Evolutionary conservation across 345 rosid species (phyloP).

Genomic region (Cardamine occulta): DNA sequence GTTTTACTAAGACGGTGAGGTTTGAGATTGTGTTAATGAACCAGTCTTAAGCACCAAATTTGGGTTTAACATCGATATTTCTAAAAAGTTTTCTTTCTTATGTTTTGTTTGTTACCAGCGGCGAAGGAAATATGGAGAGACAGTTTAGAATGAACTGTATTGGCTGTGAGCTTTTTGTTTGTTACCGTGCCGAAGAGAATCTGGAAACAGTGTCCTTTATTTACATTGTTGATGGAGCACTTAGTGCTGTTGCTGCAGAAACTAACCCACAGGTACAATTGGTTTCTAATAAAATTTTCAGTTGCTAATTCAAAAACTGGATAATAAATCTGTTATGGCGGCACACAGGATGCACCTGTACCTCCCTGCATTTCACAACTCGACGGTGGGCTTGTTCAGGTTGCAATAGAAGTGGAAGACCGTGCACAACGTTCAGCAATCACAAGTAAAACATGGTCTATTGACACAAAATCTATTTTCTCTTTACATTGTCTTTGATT

Average conservation of each 20-base stretch:
- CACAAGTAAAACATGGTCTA: constrained; percentile 58
- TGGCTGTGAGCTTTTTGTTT: constrained; percentile 86
- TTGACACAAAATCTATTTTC: neutral
- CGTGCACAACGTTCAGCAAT: constrained; percentile 94
- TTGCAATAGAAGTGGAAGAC: constrained; percentile 94
- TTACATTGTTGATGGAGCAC: constrained; percentile 80
- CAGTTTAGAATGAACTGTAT: constrained; percentile 96
- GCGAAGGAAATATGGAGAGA: constrained; percentile 95
- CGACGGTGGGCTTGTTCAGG: constrained; percentile 93
- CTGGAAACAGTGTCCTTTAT: constrained; percentile 69
- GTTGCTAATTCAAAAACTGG: neutral
- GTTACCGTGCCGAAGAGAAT: constrained; percentile 92
- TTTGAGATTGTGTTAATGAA: neutral
- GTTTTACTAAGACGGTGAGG: constrained; percentile 77
- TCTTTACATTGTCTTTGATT: constrained; percentile 1
- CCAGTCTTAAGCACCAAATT: neutral
- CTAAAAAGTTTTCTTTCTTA: neutral
- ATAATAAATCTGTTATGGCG: neutral
- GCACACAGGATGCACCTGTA: constrained; percentile 80
- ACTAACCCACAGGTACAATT: constrained; percentile 79
- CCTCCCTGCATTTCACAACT: constrained; percentile 93
- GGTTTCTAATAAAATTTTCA: neutral
- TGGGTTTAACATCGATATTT: neutral
- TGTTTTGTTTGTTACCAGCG: constrained; percentile 51
- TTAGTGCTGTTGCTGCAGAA: constrained; percentile 93